Evolutionary conservation across 1,284 basidiomycete genomes (phyloP), one percentile per base, ranked within the genome.

Genomic region (Fereydounia khargensis): DNA sequence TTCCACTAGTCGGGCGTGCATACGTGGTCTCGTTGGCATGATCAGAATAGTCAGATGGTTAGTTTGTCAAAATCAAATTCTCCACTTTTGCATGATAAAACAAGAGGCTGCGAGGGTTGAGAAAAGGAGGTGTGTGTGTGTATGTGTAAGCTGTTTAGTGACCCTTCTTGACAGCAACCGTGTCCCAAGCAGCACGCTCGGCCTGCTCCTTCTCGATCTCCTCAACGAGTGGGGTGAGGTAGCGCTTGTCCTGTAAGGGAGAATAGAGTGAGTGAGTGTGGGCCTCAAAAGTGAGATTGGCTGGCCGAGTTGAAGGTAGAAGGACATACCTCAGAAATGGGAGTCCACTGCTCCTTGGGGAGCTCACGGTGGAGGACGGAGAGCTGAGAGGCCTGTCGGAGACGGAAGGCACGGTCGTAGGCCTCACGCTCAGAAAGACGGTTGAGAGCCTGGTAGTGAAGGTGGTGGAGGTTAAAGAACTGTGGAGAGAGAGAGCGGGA

Each of bases 381-480:
- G 54, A 84, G 82, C 63, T 91, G 87, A 38, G 85, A 83, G 27
- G 91, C 91, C 37, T 85, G 81, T 75, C 91, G 88, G 77, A 95
- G 81, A 64, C 95, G 89, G 84, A 81, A 96, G 47, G 84, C 85
- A 56, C 94, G 89, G 82, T 97, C 92, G 79, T 94, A 97, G 23
- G 80, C 75, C 80, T 96, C 86, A 40, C 82, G 81, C 32, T 83
- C 81, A 32, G 88, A 85, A 67, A 98, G 80, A 76, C 94, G 91
- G 36, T 75, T 77, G 67, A 98, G 35, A 10, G 70, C 70, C 59
- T 62, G 30, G 0, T 9, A 10, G n/a, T n/a, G 21, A 19, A 20
- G 13, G 13, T 1, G n/a, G n/a, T 6, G 22, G 6, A 32, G 17
- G 18, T 11, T 6, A 8, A n/a, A n/a, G n/a, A n/a, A n/a, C n/a